A percentile compares a stretch with the other conserved stretches of the same genome.
Conservation (phyloP, 805 yeast genomes). For the Hanseniaspora pseudoguilliermondii region DNA sequence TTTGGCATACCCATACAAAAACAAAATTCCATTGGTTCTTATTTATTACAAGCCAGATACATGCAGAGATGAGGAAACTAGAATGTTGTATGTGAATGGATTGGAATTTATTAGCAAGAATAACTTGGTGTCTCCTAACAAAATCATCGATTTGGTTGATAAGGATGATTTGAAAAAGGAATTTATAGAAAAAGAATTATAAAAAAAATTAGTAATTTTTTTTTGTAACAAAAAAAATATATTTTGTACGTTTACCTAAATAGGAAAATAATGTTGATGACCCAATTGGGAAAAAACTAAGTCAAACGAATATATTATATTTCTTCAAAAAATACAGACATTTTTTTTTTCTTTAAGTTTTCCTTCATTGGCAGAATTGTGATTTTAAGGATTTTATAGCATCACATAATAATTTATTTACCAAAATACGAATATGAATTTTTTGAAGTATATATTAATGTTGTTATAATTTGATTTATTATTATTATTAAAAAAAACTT, state of each 20-base stretch:
- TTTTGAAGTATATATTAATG: no score
- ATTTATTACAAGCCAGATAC: conserved; percentile 85
- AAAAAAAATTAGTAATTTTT: background rate
- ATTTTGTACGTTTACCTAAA: background rate
- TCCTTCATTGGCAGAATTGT: no score
- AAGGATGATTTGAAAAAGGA: conserved; percentile 26
- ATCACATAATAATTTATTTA: no score
- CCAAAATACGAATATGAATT: no score
- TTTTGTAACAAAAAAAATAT: background rate
- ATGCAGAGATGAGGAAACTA: conserved; percentile 56
- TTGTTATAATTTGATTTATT: no score
- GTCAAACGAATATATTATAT: no score
- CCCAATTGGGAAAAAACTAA: no score
- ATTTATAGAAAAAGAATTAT: background rate
- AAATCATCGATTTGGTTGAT: conserved; percentile 25
- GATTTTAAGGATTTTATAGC: no score
- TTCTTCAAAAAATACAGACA: no score
- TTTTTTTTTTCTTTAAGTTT: no score
- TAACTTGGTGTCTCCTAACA: conserved; percentile 48
- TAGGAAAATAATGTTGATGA: background rate
- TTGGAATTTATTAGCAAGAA: conserved; percentile 65
- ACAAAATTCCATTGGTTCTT: conserved; percentile 59
- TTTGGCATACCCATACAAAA: conserved; percentile 60
- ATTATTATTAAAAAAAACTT: no score
- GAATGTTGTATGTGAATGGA: conserved; percentile 88